These are phyloP conservation scores for Limnanthes douglasii DNA, from an alignment of 345 rosid genomes.

Conservation along the genomic window DNA sequence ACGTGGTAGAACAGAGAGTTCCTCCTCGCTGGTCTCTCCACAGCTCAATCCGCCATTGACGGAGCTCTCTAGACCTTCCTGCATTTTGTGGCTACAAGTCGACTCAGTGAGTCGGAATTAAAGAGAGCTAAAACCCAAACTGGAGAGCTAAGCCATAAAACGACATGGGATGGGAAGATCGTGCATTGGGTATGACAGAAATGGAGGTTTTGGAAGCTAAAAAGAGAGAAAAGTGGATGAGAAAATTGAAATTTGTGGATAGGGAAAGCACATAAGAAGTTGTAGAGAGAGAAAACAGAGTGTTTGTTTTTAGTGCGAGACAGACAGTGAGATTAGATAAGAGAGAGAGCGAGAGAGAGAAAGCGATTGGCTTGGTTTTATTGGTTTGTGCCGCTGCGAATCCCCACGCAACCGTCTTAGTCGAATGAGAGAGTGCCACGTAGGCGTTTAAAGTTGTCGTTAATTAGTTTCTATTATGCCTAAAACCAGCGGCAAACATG, in stretches of 20 bases:
- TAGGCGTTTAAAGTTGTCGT: constrained; percentile 4
- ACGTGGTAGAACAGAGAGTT: constrained; percentile 81
- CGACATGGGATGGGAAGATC: constrained; percentile 22
- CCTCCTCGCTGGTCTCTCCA: constrained; percentile 82
- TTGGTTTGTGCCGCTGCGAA: constrained; percentile 30
- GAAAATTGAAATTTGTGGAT: constrained; percentile 13
- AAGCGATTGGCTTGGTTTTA: constrained; percentile 27
- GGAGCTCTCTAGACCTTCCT: constrained; percentile 56
- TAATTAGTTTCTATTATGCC: too few relatives aligned
- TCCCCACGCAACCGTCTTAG: constrained; percentile 26
- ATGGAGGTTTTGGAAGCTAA: constrained; percentile 4
- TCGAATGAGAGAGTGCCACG: constrained; percentile 30
- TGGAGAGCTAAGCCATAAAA: constrained; percentile 16
- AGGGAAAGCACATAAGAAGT: constrained; percentile 20
- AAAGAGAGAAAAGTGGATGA: constrained; percentile 5
- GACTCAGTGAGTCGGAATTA: constrained; percentile 3
- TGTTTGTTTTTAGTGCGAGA: constrained; percentile 11
- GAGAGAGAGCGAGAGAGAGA: constrained; percentile 21
- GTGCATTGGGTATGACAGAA: constrained; percentile 29
- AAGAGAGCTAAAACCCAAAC: constrained; percentile 2
- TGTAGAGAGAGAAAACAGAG: constrained; percentile 18
- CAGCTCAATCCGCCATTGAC: constrained; percentile 52
- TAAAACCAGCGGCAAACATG: too few relatives aligned
- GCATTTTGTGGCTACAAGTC: constrained; percentile 21
- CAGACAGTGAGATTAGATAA: constrained; percentile 15